A percentile compares a stretch with the other conserved stretches of the same genome.
Conservation (phyloP, 148 eudicot genomes). For the Arctostaphylos glauca region DNA sequence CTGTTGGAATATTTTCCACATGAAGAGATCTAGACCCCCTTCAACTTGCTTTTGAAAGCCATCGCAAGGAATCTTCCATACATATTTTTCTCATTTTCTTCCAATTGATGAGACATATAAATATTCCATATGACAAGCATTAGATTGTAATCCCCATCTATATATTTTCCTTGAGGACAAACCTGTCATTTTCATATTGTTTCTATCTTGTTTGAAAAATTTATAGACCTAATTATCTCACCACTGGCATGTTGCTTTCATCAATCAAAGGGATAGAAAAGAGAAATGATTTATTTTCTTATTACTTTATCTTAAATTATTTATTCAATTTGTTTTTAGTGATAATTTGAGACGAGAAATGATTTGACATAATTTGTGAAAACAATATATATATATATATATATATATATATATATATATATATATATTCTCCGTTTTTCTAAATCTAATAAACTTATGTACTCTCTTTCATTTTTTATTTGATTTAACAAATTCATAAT, state of each 20-base stretch:
- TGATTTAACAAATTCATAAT: too few species aligned
- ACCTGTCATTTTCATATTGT: not conserved
- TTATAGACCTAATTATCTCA: not conserved
- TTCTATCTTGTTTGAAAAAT: not conserved
- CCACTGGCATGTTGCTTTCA: not conserved
- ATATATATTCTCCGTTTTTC: too few species aligned
- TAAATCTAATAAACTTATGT: too few species aligned
- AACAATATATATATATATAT: too few species aligned
- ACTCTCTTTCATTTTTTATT: too few species aligned
- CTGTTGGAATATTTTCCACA: not conserved
- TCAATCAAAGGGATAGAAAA: not conserved
- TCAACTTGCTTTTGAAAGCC: not conserved
- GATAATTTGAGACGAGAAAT: too few species aligned
- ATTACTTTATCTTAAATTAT: too few species aligned
- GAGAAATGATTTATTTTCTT: too few species aligned
- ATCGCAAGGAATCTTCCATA: not conserved
- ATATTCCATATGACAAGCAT: not conserved
- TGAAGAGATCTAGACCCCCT: not conserved
- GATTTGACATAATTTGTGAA: too few species aligned
- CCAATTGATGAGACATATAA: not conserved
- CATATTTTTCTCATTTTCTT: not conserved
- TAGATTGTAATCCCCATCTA: not conserved
- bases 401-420: too few species aligned
- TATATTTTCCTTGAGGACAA: slow-evolving; percentile 7
- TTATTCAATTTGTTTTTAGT: too few species aligned